phyloP scores from a whole-genome alignment of 139 green algal species.

The Picochlorum sp. region DNA sequence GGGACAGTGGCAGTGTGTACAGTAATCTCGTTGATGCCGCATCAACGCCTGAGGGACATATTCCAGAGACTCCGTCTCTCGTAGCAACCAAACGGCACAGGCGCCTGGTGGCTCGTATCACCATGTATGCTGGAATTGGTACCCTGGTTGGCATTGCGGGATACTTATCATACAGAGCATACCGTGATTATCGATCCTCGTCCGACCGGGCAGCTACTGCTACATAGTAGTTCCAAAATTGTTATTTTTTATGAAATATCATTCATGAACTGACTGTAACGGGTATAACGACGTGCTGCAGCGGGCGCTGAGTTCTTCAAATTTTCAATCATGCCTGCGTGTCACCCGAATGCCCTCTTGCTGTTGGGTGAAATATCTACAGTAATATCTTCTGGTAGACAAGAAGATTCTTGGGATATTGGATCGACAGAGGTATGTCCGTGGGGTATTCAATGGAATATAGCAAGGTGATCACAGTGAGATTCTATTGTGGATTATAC shows the following conservation, averaged over 20 bases:
- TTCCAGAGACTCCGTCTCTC: conserved; percentile 39
- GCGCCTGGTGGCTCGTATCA: conserved; percentile 23
- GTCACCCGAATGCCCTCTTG: conserved; percentile 4
- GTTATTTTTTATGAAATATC: too few relatives aligned
- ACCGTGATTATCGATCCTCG: neutral
- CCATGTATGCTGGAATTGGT: conserved; percentile 18
- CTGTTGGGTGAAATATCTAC: neutral
- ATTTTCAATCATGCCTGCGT: neutral
- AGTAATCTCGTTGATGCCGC: conserved; percentile 20
- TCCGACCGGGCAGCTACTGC: too few relatives aligned
- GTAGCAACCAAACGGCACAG: conserved; percentile 26
- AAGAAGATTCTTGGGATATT: conserved; percentile 1
- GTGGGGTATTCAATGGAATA: too few relatives aligned
- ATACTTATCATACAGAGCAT: conserved; percentile 23
- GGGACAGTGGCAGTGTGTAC: neutral
- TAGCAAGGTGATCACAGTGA: neutral
- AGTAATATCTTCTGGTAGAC: neutral
- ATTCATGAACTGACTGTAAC: too few relatives aligned
- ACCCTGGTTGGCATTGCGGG: conserved; percentile 11
- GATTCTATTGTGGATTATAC: neutral
- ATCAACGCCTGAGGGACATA: conserved; percentile 17
- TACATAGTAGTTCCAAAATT: too few relatives aligned
- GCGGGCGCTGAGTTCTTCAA: neutral
- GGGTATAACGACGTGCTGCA: neutral
- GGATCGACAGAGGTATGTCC: neutral